Evolutionary conservation across 75 land plant species (phyloP).

Genomic region (Cunninghamia lanceolata): DNA sequence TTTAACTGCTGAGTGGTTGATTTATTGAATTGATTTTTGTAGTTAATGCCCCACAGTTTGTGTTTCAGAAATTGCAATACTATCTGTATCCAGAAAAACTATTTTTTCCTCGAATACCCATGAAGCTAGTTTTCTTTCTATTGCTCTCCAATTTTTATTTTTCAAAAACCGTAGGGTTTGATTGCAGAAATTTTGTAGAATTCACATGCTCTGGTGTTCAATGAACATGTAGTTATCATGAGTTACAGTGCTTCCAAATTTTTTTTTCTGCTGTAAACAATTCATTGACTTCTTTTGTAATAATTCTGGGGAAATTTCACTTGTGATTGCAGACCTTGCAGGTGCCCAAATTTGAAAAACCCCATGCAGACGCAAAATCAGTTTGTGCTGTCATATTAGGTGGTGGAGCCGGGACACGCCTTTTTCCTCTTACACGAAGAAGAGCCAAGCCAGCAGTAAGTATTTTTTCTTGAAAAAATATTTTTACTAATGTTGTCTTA

Average conservation of each 20-base stretch:
- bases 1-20: not conserved
- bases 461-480: not conserved
- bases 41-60: not conserved
- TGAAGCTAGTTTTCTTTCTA: not conserved
- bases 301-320: not conserved
- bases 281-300: not conserved
- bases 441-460: slow-evolving; percentile 95
- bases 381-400: slow-evolving; percentile 83
- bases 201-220: not conserved
- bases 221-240: not conserved
- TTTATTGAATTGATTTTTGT: not conserved
- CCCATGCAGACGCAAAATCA: slow-evolving; percentile 62
- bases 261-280: not conserved
- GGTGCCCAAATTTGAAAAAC: slow-evolving; percentile 29
- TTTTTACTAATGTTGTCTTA: not conserved
- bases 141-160: not conserved
- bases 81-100: not conserved
- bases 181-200: not conserved
- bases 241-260: not conserved
- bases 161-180: not conserved
- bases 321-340: slow-evolving; percentile 27
- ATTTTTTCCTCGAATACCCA: not conserved
- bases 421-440: slow-evolving; percentile 87
- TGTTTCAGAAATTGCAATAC: not conserved
- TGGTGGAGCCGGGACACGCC: slow-evolving; percentile 94